A percentile compares a stretch with the other conserved stretches of the same genome.
These are phyloP conservation scores for Seiridium cupressi DNA, from an alignment of 2,329 filamentous ascomycete species.

Conservation along the genomic window DNA sequence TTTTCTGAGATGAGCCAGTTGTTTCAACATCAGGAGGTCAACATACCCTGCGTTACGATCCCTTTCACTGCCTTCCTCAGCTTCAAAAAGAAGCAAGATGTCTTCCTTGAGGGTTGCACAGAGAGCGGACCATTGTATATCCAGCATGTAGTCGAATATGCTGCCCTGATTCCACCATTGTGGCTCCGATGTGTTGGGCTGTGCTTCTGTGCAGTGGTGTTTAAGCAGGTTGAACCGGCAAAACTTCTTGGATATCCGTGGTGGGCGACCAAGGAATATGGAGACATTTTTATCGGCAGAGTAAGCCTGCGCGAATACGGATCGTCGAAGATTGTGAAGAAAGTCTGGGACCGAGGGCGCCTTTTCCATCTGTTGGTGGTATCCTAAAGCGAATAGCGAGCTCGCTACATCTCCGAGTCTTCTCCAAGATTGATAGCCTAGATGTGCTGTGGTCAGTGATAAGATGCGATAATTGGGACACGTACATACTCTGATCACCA, in stretches of 20 bases:
- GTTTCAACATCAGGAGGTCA: background rate
- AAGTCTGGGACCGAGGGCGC: conserved; percentile 31
- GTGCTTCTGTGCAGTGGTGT: background rate
- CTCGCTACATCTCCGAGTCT: conserved; percentile 42
- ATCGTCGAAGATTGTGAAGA: conserved; percentile 36
- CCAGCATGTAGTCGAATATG: conserved; percentile 13
- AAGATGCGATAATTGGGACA: too few species aligned
- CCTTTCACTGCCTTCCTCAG: conserved; percentile 11
- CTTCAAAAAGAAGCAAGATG: conserved; percentile 26
- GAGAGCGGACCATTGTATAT: conserved; percentile 27
- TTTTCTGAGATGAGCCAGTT: background rate
- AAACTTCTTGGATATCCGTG: conserved; percentile 40
- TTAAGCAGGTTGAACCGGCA: conserved; percentile 33
- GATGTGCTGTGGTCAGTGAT: background rate
- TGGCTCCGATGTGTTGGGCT: conserved; percentile 6
- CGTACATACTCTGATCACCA: conserved; percentile 39
- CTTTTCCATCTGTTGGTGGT: conserved; percentile 38
- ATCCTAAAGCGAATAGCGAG: conserved; percentile 44
- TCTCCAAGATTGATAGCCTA: conserved; percentile 46
- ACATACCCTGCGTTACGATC: background rate
- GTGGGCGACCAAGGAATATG: conserved; percentile 48
- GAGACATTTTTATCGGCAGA: conserved; percentile 45
- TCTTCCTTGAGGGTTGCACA: conserved; percentile 30
- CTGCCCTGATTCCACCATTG: conserved; percentile 5
- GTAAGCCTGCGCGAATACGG: conserved; percentile 40